Conservation (phyloP, 306 rosid genomes). For the Pterocarpus santalinus region DNA sequence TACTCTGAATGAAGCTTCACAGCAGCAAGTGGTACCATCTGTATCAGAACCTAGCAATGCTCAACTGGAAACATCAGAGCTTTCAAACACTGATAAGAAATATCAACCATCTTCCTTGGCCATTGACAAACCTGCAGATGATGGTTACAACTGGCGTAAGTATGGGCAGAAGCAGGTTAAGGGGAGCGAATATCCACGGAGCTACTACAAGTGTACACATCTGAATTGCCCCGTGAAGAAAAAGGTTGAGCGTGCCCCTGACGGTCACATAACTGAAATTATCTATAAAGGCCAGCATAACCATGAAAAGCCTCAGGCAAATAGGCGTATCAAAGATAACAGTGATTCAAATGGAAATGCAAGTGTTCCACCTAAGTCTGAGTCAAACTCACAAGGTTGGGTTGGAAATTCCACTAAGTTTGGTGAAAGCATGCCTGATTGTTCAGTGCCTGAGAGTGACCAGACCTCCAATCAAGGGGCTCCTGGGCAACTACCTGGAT, state of each 20-base stretch:
- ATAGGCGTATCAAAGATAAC: slow-evolving; percentile 77
- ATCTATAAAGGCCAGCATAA: slow-evolving; percentile 94
- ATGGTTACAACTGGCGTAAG: slow-evolving; percentile 97
- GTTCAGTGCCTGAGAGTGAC: slow-evolving; percentile 53
- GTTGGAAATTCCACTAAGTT: slow-evolving; percentile 59
- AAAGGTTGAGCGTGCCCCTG: slow-evolving; percentile 90
- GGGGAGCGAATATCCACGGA: slow-evolving; percentile 95
- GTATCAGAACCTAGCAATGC: slow-evolving; percentile 66
- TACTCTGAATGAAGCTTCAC: slow-evolving; percentile 61
- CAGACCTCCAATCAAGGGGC: slow-evolving; percentile 59
- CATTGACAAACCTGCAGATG: slow-evolving; percentile 80
- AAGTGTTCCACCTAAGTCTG: slow-evolving; percentile 61
- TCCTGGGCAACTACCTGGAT: slow-evolving; percentile 57
- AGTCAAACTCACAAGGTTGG: slow-evolving; percentile 66
- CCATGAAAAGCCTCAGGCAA: slow-evolving; percentile 83
- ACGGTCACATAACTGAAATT: slow-evolving; percentile 92
- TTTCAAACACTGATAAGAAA: slow-evolving; percentile 68
- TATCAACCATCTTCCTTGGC: slow-evolving; percentile 61
- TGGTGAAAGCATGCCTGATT: slow-evolving; percentile 57
- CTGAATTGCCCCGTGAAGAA: slow-evolving; percentile 91
- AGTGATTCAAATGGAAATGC: slow-evolving; percentile 63
- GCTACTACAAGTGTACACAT: slow-evolving; percentile 95
- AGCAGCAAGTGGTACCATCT: slow-evolving; percentile 58
- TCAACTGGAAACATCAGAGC: slow-evolving; percentile 58
- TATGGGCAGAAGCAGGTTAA: slow-evolving; percentile 99